Conservation (phyloP, 2,329 filamentous ascomycete genomes). For the Chrysosporium queenslandicum region DNA sequence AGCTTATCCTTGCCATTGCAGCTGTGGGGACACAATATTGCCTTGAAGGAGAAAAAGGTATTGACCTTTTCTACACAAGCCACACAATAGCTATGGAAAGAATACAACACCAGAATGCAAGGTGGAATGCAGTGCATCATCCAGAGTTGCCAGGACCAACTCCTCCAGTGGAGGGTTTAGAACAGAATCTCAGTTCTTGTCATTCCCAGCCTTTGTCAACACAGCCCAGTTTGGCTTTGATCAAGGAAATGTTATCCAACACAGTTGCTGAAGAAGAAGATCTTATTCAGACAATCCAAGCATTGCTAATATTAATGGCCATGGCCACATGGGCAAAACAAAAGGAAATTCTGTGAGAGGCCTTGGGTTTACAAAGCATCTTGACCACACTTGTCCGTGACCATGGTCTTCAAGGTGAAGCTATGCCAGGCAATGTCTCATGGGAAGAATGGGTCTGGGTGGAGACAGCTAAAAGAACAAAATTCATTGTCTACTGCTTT, state of each 20-base stretch:
- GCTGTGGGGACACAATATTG: slow-evolving; percentile 42
- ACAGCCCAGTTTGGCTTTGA: slow-evolving; percentile 24
- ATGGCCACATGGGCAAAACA: slow-evolving; percentile 52
- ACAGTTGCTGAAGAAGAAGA: slow-evolving; percentile 20
- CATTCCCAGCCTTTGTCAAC: slow-evolving; percentile 26
- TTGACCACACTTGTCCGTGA: slow-evolving; percentile 47
- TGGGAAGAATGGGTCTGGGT: slow-evolving; percentile 47
- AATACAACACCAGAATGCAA: slow-evolving; percentile 38
- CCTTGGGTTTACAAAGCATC: slow-evolving; percentile 47
- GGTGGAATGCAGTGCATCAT: slow-evolving; percentile 34
- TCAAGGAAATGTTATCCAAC: slow-evolving; percentile 29
- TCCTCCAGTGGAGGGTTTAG: too few relatives aligned
- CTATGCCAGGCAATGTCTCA: slow-evolving; percentile 35
- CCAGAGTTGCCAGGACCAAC: slow-evolving; percentile 30
- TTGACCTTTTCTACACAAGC: slow-evolving; percentile 48
- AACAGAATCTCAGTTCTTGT: slow-evolving; percentile 27
- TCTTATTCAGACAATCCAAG: slow-evolving; percentile 11
- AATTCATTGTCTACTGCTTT: slow-evolving; percentile 48
- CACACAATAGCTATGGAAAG: slow-evolving; percentile 46
- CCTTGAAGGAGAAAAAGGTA: slow-evolving; percentile 42
- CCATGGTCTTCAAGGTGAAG: slow-evolving; percentile 36
- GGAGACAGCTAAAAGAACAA: slow-evolving; percentile 46
- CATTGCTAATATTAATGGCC: slow-evolving; percentile 46
- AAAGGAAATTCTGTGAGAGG: slow-evolving; percentile 46
- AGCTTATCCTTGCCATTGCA: slow-evolving; percentile 43